Conservation (phyloP, 2,329 filamentous ascomycete genomes). For the Bipolaris oryzae region DNA sequence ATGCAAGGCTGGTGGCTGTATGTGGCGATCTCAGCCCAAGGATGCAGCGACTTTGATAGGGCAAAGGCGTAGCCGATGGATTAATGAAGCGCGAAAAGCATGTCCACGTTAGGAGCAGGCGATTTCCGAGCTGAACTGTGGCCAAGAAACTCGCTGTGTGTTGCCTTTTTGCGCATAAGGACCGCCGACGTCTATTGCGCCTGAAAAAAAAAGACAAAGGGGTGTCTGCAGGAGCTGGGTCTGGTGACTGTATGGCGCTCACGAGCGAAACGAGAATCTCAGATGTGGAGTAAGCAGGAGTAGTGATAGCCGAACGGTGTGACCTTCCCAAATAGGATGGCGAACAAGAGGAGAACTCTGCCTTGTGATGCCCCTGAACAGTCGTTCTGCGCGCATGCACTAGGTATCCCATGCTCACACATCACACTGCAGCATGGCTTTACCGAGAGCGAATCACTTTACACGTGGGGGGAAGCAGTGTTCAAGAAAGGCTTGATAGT, state of each 20-base stretch:
- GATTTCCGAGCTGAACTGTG: background rate
- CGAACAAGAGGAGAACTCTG: background rate
- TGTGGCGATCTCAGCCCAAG: constrained; percentile 16
- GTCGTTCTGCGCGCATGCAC: background rate
- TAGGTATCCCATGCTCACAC: background rate
- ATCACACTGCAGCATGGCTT: background rate
- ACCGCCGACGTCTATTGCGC: background rate
- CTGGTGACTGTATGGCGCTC: background rate
- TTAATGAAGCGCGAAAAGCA: constrained; percentile 5
- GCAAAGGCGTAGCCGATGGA: constrained; percentile 13
- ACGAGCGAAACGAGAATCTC: background rate
- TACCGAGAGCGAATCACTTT: background rate
- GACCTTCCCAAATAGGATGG: background rate
- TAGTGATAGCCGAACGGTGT: background rate
- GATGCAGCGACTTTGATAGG: constrained; percentile 18
- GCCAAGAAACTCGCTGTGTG: background rate
- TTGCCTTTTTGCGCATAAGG: background rate
- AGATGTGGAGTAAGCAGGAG: background rate
- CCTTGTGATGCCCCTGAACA: background rate
- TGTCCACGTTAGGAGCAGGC: background rate
- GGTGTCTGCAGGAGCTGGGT: background rate
- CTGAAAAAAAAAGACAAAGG: background rate
- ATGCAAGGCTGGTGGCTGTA: constrained; percentile 15
- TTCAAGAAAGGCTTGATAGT: background rate
- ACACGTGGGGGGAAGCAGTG: background rate